phyloP scores from a whole-genome alignment of 345 rosid genomes.

The Melaleuca alternifolia region DNA sequence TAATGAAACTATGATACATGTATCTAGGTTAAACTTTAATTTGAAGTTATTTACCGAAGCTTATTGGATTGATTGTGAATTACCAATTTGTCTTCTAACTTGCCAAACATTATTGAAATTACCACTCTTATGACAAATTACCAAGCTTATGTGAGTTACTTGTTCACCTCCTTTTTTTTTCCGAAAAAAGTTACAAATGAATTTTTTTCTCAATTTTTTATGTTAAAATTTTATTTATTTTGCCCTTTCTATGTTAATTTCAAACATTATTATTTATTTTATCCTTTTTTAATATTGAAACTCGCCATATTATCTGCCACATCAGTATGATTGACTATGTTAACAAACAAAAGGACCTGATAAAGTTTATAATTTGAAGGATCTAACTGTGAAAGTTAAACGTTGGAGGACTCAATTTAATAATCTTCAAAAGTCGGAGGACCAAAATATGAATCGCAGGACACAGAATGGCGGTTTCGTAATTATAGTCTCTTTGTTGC shows the following conservation, averaged over 20 bases:
- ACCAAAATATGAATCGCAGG: not conserved
- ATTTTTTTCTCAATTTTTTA: too few species aligned
- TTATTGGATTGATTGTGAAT: too few species aligned
- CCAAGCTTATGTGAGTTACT: too few species aligned
- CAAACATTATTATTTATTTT: not conserved
- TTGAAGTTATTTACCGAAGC: too few species aligned
- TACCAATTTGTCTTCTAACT: too few species aligned
- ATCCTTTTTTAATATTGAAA: not conserved
- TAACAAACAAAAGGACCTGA: not conserved
- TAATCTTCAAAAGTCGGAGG: not conserved
- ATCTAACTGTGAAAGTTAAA: not conserved
- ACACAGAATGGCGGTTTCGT: not conserved
- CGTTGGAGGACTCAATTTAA: not conserved
- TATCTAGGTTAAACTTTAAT: too few species aligned
- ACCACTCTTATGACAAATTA: too few species aligned
- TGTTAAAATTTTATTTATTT: not conserved
- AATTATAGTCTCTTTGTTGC: not conserved
- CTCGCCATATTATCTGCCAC: not conserved
- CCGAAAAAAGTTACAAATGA: too few species aligned
- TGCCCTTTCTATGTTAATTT: not conserved
- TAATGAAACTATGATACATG: too few species aligned
- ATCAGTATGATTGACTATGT: not conserved
- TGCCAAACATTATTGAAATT: too few species aligned
- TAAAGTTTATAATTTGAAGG: not conserved
- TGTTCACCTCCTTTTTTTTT: too few species aligned